A percentile compares a stretch with the other conserved stretches of the same genome.
Evolutionary conservation across 2,329 filamentous ascomycete species (phyloP).

Genomic region (Elsinoe ampelina): DNA sequence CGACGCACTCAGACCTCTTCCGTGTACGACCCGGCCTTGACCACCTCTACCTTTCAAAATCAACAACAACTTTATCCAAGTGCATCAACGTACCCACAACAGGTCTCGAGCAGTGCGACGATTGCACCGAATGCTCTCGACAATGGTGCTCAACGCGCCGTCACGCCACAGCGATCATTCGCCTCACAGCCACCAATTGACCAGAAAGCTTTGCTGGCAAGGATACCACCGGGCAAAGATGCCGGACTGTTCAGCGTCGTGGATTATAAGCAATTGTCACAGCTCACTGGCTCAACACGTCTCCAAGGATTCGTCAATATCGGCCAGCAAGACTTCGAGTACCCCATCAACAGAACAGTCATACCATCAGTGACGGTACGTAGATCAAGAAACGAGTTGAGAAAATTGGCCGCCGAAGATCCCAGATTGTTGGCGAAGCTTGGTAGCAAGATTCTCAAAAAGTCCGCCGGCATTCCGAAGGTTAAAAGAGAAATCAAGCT

Average conservation of each 20-base stretch:
- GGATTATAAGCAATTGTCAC: slow-evolving; percentile 32
- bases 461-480: slow-evolving; percentile 9
- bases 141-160: slow-evolving; percentile 11
- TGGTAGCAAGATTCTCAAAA: slow-evolving; percentile 27
- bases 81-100: slow-evolving; percentile 8
- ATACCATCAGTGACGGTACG: slow-evolving; percentile 31
- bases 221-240: slow-evolving; percentile 23
- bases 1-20: slow-evolving; percentile 12
- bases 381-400: slow-evolving; percentile 39
- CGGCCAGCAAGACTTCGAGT: slow-evolving; percentile 33
- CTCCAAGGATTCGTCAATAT: slow-evolving; percentile 37
- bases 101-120: slow-evolving; percentile 19
- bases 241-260: slow-evolving; percentile 34
- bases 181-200: slow-evolving; percentile 18
- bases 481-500: slow-evolving; percentile 2
- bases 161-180: neutral
- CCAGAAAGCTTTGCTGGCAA: slow-evolving; percentile 21
- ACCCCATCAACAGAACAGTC: slow-evolving; percentile 32
- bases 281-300: slow-evolving; percentile 35
- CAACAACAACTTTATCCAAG: slow-evolving; percentile 13
- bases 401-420: slow-evolving; percentile 34
- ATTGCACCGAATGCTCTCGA: slow-evolving; percentile 11
- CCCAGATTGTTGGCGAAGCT: slow-evolving; percentile 32
- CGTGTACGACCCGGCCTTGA: slow-evolving; percentile 16
- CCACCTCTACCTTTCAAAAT: slow-evolving; percentile 12